A percentile compares a stretch with the other conserved stretches of the same genome.
Evolutionary conservation across 306 rosid species (phyloP).

Genomic region (Lathyrus oleraceus): DNA sequence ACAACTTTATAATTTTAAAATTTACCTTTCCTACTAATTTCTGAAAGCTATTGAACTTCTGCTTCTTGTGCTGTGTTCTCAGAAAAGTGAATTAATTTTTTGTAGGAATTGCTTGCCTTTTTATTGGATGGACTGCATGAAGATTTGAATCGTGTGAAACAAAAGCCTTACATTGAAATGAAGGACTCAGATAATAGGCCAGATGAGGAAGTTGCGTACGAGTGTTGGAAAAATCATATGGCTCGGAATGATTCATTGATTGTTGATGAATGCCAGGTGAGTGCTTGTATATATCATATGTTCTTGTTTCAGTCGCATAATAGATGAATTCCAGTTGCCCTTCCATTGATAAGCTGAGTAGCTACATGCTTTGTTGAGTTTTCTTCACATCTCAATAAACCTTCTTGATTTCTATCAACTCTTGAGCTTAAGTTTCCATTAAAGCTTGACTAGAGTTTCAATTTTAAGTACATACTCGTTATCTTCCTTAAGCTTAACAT

Average conservation of each 20-base stretch:
- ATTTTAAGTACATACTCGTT: conserved; percentile 12
- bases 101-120: conserved; percentile 96
- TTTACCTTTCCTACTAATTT: conserved; percentile 6
- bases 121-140: conserved; percentile 98
- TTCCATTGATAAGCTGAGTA: conserved; percentile 14
- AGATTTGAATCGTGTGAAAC: conserved; percentile 97
- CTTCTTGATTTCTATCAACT: conserved; percentile 16
- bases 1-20: conserved; percentile 10
- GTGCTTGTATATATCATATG: conserved; percentile 35
- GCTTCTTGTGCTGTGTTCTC: conserved; percentile 28
- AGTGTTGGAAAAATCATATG: conserved; percentile 94
- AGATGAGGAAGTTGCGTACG: conserved; percentile 89
- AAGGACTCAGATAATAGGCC: conserved; percentile 91
- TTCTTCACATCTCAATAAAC: conserved; percentile 5
- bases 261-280: conserved; percentile 99
- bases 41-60: conserved; percentile 24
- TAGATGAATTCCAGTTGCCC: conserved; percentile 20
- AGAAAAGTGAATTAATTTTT: conserved; percentile 29
- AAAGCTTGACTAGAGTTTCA: conserved; percentile 32
- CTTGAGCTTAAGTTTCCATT: conserved; percentile 11
- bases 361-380: conserved; percentile 14
- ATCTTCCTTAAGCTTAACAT: conserved; percentile 18
- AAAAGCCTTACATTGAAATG: conserved; percentile 96
- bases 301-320: conserved; percentile 14
- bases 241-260: conserved; percentile 98